A percentile compares a stretch with the other conserved stretches of the same genome.
Evolutionary conservation across 2,329 filamentous ascomycete species (phyloP).

Genomic region (Claviceps digitariae): DNA sequence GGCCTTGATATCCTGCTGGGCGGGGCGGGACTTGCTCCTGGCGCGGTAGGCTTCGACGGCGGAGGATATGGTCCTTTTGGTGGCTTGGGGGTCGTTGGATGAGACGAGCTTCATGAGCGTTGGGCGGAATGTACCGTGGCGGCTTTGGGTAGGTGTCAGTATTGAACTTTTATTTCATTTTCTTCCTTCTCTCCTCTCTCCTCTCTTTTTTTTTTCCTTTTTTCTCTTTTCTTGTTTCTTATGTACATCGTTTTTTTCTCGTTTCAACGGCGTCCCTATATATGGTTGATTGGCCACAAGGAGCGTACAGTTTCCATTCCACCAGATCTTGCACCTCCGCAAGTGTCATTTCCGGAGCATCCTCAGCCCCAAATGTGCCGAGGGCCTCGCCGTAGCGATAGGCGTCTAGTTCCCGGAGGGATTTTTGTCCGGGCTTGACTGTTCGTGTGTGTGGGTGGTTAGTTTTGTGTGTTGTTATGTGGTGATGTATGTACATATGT

Average conservation of each 20-base stretch:
- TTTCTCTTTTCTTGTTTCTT: too few species aligned
- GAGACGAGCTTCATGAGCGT: constrained; percentile 45
- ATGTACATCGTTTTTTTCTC: too few species aligned
- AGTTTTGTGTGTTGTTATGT: too few species aligned
- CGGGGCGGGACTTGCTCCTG: constrained; percentile 7
- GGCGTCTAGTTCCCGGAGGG: constrained; percentile 43
- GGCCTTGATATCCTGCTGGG: not conserved
- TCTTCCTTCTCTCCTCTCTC: not conserved
- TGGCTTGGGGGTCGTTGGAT: constrained; percentile 40
- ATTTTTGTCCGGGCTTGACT: constrained; percentile 32
- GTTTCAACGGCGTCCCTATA: too few species aligned
- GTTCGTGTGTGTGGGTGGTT: not conserved
- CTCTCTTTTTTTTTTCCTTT: not conserved
- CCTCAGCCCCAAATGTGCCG: constrained; percentile 25
- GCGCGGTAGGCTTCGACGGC: constrained; percentile 36
- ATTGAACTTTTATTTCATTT: too few species aligned
- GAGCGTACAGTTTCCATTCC: constrained; percentile 56
- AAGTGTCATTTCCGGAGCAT: constrained; percentile 31
- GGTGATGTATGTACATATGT: too few species aligned
- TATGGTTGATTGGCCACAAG: not conserved
- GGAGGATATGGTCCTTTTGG: constrained; percentile 34
- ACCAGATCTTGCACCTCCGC: constrained; percentile 47
- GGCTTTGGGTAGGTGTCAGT: constrained; percentile 19
- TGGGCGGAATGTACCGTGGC: constrained; percentile 50
- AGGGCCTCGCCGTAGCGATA: constrained; percentile 45